These are phyloP conservation scores for Pseudonectria foliicola DNA, from an alignment of 2,329 filamentous ascomycete genomes.

Conservation along the genomic window DNA sequence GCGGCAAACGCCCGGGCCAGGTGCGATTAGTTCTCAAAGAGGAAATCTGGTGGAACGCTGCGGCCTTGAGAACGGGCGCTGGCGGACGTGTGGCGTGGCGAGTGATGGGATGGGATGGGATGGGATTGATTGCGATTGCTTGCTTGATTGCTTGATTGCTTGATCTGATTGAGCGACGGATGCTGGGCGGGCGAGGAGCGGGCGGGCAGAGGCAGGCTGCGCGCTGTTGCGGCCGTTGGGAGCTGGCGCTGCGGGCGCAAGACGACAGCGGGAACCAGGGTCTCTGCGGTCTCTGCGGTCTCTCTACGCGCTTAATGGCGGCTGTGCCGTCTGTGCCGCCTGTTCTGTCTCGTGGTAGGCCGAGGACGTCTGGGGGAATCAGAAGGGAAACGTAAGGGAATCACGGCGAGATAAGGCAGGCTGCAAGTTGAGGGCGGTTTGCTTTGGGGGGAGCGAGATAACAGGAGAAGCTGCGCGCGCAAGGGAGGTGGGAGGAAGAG, in stretches of 20 bases:
- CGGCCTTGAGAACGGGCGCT: constrained; percentile 22
- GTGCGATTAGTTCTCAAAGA: constrained; percentile 31
- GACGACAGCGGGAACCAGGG: constrained; percentile 16
- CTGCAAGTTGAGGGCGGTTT: constrained; percentile 19
- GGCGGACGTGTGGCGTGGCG: constrained; percentile 17
- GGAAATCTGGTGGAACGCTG: constrained; percentile 24
- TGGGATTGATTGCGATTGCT: neutral
- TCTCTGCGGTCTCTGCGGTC: too few species aligned
- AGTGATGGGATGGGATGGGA: too few species aligned
- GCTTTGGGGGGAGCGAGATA: constrained; percentile 25
- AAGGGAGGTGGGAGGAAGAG: constrained; percentile 21
- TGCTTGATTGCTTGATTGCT: too few species aligned
- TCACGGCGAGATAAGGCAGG: constrained; percentile 25
- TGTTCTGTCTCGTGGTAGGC: neutral
- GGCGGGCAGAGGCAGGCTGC: too few species aligned
- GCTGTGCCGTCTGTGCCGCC: constrained; percentile 19
- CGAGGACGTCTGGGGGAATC: neutral
- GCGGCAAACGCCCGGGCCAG: constrained; percentile 29
- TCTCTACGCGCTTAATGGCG: constrained; percentile 21
- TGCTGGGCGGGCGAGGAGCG: constrained; percentile 10
- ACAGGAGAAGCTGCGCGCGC: constrained; percentile 18
- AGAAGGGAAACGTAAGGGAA: constrained; percentile 23
- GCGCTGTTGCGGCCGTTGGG: constrained; percentile 29
- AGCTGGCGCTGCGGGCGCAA: constrained; percentile 31
- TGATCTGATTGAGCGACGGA: constrained; percentile 4